Evolutionary conservation across 83 land plant species (phyloP), one percentile per base, ranked within the genome.

Genomic region (Thuja plicata): DNA sequence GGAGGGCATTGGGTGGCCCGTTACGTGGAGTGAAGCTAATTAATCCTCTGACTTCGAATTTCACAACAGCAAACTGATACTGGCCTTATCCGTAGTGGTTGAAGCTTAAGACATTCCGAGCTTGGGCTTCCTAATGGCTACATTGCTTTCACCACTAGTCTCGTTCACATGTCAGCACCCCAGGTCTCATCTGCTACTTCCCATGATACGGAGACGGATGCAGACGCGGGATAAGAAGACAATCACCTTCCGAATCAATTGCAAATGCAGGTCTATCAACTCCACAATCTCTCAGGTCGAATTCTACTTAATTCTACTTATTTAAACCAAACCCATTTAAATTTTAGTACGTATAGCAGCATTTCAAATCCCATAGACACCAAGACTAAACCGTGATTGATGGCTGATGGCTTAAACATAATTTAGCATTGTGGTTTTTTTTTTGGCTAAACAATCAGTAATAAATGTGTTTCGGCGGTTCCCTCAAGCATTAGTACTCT

Each of bases 251-350:
- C 6, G 24, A 45, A 24, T 46, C 54, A 82, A 82, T 9, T 82
- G 85, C 85, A 82, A 46, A 3, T 82, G 85, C 85, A 82, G 43
- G 52, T 82, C 85, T n/a, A 45, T 16, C 30, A 43, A 41, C 34
- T 30, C 11, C 85, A 45, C 85, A 24, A 24, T 45, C 16, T 46
- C 50, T 46, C 30, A 82, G 85, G 85, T 82, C 46, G 52, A 43
- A 82, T 80, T 80, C 84, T 5, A 17, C 84, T 43, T 81, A 43
- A 82, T 80, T 80, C 32, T 5, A 17, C 84, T 24, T 81, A 10
- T 7, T 43, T 43, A 21, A 21, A 43, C 11, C 84, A 40, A 2
- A 43, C 46, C 7, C n/a, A 43, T 43, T 43, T 43, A 16, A 24
- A 21, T 8, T 40, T 81, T 21, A 80, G 17, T 40, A 7, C 50